Evolutionary conservation across 1,284 basidiomycete genomes (phyloP), one percentile per base, ranked within the genome.

Genomic region (Cystobasidium pallidum): DNA sequence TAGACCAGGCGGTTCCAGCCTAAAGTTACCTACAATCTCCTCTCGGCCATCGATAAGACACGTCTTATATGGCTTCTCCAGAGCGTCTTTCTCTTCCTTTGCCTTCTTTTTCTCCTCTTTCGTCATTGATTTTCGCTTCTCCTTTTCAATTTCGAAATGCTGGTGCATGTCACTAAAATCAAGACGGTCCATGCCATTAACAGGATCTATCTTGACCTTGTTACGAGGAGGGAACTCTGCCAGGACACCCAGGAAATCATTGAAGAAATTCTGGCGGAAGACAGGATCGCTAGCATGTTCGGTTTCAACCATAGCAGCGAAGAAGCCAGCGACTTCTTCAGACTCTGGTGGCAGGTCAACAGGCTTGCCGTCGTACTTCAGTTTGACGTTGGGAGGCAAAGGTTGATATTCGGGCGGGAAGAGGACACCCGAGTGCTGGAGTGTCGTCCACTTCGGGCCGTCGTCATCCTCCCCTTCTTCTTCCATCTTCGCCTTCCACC

Each of bases 21-120:
- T 88, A 85, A 99, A 98, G 83, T 99, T 99, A 70, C 96, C 96
- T 65, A 97, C 88, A 81, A 96, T 97, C 84, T 99, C 96, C 82
- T 94, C 94, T 66, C 94, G 88, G 26, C 94, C 95, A 79, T 99
- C 94, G 52, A 99, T 88, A 17, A 89, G 78, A 81, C 95, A 98
- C 43, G 86, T 86, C 54, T 88, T 88, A 82, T 93, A 98, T 74
- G 90, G 90, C 59, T 86, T 88, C 81, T 99, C 96, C 68, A 89
- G 78, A 64, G 88, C 87, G 70, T 94, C 91, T 81, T 90, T 94
- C 70, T 86, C 86, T 75, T 89, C 89, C 83, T 97, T 97, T 54
- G 88, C 81, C 77, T 87, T 88, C 81, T 94, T 94, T 85, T 96
- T 96, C 82, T 94, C 91, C 15, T 91, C 89, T 13, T 87, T 78